Percentiles rank a stretch among this genome's conserved stretches.
These are phyloP conservation scores for Aspergillus indologenus DNA, from an alignment of 495 filamentous ascomycete species.

Conservation along the genomic window DNA sequence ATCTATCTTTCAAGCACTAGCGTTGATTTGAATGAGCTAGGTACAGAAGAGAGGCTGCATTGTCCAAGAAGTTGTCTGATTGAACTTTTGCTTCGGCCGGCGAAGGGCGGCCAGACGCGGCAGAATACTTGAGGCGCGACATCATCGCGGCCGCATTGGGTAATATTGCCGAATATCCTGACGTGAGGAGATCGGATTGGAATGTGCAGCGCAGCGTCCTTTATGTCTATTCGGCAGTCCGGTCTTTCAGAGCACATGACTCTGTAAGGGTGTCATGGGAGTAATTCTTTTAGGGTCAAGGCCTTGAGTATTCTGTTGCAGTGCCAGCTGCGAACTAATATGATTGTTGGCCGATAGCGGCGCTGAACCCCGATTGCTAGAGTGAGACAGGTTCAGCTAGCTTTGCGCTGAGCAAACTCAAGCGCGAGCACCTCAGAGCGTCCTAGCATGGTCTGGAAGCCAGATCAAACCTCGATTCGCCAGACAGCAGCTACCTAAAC, in stretches of 20 bases:
- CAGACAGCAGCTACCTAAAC: too few species aligned
- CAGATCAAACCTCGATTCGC: neutral
- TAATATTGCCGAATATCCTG: slow-evolving; percentile 21
- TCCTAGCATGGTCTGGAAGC: too few species aligned
- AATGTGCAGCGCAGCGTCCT: neutral
- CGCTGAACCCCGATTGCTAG: neutral
- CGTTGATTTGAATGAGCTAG: neutral
- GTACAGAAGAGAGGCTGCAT: neutral
- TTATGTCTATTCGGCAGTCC: neutral
- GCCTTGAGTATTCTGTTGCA: neutral
- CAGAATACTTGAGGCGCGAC: slow-evolving; percentile 32
- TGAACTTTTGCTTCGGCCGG: slow-evolving; percentile 24
- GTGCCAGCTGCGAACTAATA: neutral
- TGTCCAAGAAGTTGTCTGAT: slow-evolving; percentile 10
- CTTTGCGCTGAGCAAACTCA: neutral
- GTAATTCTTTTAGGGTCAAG: neutral
- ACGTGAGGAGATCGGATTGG: neutral
- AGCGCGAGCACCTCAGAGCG: too few species aligned
- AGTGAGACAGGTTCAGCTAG: neutral
- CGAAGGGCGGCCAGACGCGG: slow-evolving; percentile 34
- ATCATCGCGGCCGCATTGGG: slow-evolving; percentile 23
- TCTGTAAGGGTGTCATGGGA: neutral
- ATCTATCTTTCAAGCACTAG: slow-evolving; percentile 14
- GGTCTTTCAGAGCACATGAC: neutral
- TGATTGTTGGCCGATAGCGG: neutral